Percentiles rank a stretch among this genome's conserved stretches.
Evolutionary conservation across 176 grass and related monocot genomes (phyloP).

Genomic region (Bothriochloa decipiens): DNA sequence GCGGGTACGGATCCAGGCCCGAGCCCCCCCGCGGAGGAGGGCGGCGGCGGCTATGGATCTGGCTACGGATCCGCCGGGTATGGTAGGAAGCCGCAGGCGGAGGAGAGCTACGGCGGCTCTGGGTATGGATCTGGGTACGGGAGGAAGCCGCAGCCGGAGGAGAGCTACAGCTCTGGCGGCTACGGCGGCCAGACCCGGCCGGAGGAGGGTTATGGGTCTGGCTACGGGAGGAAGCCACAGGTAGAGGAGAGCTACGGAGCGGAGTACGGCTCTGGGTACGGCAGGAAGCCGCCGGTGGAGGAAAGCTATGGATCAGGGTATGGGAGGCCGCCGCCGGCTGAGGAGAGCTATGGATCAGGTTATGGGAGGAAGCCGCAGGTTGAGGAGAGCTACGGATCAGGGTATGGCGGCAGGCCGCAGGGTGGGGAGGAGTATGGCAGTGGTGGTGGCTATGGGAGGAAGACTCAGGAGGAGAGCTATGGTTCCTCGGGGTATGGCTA

Average conservation of each 20-base stretch:
- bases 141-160: slow-evolving; percentile 28
- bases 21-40: not conserved
- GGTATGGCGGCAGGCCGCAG: slow-evolving; percentile 40
- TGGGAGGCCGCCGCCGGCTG: slow-evolving; percentile 37
- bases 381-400: slow-evolving; percentile 38
- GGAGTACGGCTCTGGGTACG: slow-evolving; percentile 31
- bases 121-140: slow-evolving; percentile 45
- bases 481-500: slow-evolving; percentile 41
- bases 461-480: slow-evolving; percentile 40
- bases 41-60: slow-evolving; percentile 26
- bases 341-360: slow-evolving; percentile 34
- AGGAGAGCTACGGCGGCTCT: slow-evolving; percentile 30
- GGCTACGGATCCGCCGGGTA: slow-evolving; percentile 48
- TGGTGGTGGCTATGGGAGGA: slow-evolving; percentile 46
- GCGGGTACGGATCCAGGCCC: slow-evolving; percentile 44
- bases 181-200: too few species aligned
- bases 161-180: not conserved
- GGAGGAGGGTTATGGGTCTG: slow-evolving; percentile 30
- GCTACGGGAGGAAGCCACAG: slow-evolving; percentile 40
- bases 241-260: slow-evolving; percentile 27
- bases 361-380: slow-evolving; percentile 47
- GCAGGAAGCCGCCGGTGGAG: slow-evolving; percentile 27
- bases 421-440: slow-evolving; percentile 41
- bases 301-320: slow-evolving; percentile 45
- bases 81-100: slow-evolving; percentile 23